Evolutionary conservation across 768 basidiomycete species (phyloP).

Genomic region (Filobasidium wieringae): DNA sequence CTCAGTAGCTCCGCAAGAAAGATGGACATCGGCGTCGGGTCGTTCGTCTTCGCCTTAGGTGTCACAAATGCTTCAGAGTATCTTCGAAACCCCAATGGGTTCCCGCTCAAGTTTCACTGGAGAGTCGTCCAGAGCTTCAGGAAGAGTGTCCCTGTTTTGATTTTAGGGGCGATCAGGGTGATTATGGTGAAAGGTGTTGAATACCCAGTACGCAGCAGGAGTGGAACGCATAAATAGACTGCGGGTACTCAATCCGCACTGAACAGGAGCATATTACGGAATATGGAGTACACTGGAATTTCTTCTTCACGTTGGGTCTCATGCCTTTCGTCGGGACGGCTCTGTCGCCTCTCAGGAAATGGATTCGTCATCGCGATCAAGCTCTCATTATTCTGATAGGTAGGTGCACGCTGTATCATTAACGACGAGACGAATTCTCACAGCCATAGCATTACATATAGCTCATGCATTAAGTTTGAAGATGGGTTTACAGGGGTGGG

Average conservation of each 20-base stretch:
- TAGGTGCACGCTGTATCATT: no score
- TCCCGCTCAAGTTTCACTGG: neutral
- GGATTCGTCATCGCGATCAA: constrained; percentile 51
- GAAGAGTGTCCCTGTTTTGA: constrained; percentile 57
- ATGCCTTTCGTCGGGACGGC: constrained; percentile 61
- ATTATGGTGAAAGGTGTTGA: constrained; percentile 80
- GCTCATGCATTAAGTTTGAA: constrained; percentile 63
- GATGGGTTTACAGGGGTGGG: constrained; percentile 49
- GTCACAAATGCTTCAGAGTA: constrained; percentile 76
- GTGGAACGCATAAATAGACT: neutral
- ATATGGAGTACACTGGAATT: constrained; percentile 97
- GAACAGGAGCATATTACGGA: constrained; percentile 83
- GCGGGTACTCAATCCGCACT: neutral
- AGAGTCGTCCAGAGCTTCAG: neutral
- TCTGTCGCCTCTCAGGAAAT: constrained; percentile 55
- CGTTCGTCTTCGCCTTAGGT: constrained; percentile 93
- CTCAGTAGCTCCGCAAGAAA: constrained; percentile 34
- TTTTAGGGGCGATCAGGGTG: constrained; percentile 65
- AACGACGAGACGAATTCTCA: constrained; percentile 16
- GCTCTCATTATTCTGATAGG: constrained; percentile 51
- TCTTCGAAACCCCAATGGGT: constrained; percentile 43
- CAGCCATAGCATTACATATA: constrained; percentile 31
- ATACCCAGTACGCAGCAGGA: constrained; percentile 61
- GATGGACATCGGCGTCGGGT: constrained; percentile 98
- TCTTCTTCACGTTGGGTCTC: constrained; percentile 83